phyloP scores from a whole-genome alignment of 371 early-diverging fungal genomes.

The Rhizomucor pusillus region DNA sequence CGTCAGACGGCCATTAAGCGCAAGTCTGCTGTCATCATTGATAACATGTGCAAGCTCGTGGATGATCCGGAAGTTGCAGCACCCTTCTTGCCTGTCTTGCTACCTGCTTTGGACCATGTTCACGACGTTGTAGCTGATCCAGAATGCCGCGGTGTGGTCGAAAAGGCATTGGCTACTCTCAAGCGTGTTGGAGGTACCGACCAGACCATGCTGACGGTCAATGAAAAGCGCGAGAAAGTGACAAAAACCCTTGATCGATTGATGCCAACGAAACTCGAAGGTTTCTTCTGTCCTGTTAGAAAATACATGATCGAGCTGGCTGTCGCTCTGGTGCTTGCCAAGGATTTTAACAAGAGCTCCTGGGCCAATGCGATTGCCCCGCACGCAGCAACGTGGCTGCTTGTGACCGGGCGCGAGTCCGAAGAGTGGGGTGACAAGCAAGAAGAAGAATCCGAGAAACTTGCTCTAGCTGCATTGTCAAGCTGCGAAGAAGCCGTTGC shows the following conservation, averaged over 20 bases:
- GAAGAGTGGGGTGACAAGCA: conserved; percentile 9
- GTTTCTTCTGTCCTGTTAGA: conserved; percentile 23
- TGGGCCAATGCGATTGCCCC: conserved; percentile 46
- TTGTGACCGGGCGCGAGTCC: conserved; percentile 48
- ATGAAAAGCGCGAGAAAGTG: conserved; percentile 46
- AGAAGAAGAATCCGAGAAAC: conserved; percentile 1
- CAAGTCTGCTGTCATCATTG: conserved; percentile 80
- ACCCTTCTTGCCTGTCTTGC: conserved; percentile 77
- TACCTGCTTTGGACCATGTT: conserved; percentile 76
- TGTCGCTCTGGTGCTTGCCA: conserved; percentile 34
- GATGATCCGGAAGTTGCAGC: conserved; percentile 76
- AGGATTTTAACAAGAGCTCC: conserved; percentile 39
- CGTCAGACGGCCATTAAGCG: conserved; percentile 67
- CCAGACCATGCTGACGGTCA: conserved; percentile 33
- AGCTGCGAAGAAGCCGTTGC: conserved; percentile 47
- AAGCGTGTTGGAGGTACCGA: conserved; percentile 35
- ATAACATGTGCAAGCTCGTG: conserved; percentile 86
- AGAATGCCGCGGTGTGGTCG: conserved; percentile 70
- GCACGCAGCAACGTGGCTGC: conserved; percentile 48
- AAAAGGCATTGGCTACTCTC: conserved; percentile 47
- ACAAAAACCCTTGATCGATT: conserved; percentile 35
- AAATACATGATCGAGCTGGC: conserved; percentile 48
- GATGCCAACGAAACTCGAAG: conserved; percentile 31
- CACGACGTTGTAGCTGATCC: conserved; percentile 81
- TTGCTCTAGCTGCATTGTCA: conserved; percentile 26